phyloP scores from a whole-genome alignment of 371 early-diverging fungal species.

The Syncephalastrum contaminatum region DNA sequence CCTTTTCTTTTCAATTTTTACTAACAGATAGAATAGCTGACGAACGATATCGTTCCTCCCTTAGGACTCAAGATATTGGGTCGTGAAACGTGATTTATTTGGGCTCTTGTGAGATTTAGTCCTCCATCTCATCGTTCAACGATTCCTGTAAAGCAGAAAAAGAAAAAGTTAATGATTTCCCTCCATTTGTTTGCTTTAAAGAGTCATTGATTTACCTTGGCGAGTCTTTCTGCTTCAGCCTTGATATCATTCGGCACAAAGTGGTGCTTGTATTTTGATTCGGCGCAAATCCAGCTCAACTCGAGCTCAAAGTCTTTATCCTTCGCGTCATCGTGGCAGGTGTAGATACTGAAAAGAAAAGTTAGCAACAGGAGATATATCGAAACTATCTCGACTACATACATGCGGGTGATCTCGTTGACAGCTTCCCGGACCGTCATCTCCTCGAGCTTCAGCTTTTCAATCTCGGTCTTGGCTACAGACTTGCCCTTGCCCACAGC shows the following conservation, averaged over 20 bases:
- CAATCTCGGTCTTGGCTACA: constrained; percentile 96
- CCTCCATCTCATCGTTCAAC: constrained; percentile 58
- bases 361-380: background rate
- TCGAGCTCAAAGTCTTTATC: constrained; percentile 98
- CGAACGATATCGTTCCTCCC: constrained; percentile 1
- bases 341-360: constrained; percentile 67
- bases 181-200: background rate
- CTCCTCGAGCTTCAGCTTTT: constrained; percentile 87
- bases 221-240: constrained; percentile 83
- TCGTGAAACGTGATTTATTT: background rate
- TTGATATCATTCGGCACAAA: constrained; percentile 87
- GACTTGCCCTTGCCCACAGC: constrained; percentile 97
- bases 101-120: constrained; percentile 15
- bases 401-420: constrained; percentile 95
- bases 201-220: constrained; percentile 57
- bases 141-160: constrained; percentile 23
- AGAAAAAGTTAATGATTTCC: background rate
- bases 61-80: constrained; percentile 1
- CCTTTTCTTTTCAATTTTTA: no score
- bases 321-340: constrained; percentile 95
- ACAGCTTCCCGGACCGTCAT: constrained; percentile 90
- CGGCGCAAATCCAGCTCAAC: constrained; percentile 93
- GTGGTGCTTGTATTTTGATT: constrained; percentile 75
- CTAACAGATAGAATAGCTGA: constrained; percentile 2
- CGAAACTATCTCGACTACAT: constrained; percentile 20